A percentile compares a stretch with the other conserved stretches of the same genome.
Evolutionary conservation across 371 early-diverging fungal species (phyloP).

Genomic region (Funneliformis caledonium): DNA sequence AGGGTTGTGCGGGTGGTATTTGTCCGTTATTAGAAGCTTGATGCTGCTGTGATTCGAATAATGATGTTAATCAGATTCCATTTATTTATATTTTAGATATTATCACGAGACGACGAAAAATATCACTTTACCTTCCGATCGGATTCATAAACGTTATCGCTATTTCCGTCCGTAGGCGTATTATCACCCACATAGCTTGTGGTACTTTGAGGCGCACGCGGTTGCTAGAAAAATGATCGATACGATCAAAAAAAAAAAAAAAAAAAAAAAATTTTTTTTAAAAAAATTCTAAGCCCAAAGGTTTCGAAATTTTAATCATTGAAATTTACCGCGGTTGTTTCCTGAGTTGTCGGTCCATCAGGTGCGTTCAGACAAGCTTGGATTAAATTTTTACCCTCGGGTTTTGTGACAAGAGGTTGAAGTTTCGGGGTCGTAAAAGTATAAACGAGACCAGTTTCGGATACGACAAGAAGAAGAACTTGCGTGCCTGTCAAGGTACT

Average conservation of each 20-base stretch:
- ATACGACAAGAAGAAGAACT: slow-evolving; percentile 93
- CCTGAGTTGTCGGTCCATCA: slow-evolving; percentile 55
- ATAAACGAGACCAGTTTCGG: slow-evolving; percentile 98
- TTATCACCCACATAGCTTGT: slow-evolving; percentile 35
- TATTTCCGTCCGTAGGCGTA: slow-evolving; percentile 21
- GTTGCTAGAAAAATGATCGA: background rate
- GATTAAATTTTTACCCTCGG: slow-evolving; percentile 94
- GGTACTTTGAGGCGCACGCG: slow-evolving; percentile 8
- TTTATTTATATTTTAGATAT: background rate
- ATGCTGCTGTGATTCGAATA: background rate
- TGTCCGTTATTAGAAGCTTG: slow-evolving; percentile 15
- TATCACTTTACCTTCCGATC: slow-evolving; percentile 31
- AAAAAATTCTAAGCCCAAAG: background rate
- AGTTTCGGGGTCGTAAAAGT: slow-evolving; percentile 98
- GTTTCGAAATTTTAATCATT: background rate
- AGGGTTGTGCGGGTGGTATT: slow-evolving; percentile 15
- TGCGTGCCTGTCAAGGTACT: slow-evolving; percentile 97
- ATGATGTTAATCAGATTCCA: background rate
- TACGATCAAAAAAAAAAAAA: background rate
- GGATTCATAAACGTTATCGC: slow-evolving; percentile 18
- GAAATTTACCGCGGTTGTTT: slow-evolving; percentile 9
- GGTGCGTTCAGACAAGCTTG: slow-evolving; percentile 93
- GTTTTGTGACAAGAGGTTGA: slow-evolving; percentile 92
- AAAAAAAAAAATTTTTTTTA: background rate
- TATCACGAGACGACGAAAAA: background rate